Percentiles rank a stretch among this genome's conserved stretches.
Conservation (phyloP, 75 land plant species). For the Ceratopteris richardii region DNA sequence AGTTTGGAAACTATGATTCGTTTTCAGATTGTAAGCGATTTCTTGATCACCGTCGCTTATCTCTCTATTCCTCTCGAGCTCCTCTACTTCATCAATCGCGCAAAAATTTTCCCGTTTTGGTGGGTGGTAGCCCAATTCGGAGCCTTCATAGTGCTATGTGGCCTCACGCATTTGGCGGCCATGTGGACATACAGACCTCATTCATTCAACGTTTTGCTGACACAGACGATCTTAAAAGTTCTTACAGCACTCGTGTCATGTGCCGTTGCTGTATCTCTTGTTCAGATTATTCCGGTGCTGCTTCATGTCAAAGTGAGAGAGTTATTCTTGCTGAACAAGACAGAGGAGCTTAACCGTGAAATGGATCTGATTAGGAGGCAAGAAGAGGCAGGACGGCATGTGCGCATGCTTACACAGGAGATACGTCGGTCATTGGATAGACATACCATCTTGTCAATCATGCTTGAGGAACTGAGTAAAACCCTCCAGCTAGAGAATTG, state of each 20-base stretch:
- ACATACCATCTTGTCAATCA: constrained; percentile 75
- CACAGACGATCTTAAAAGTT: constrained; percentile 57
- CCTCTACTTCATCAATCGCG: constrained; percentile 68
- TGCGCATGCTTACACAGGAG: constrained; percentile 80
- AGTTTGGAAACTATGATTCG: constrained; percentile 44
- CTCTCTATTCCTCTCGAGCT: constrained; percentile 88
- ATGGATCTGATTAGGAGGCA: constrained; percentile 60
- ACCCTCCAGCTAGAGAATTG: constrained; percentile 59
- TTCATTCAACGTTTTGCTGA: constrained; percentile 50
- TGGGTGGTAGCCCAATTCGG: constrained; percentile 75
- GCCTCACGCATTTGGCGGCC: constrained; percentile 67
- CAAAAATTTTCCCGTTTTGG: constrained; percentile 57
- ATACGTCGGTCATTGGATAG: constrained; percentile 70
- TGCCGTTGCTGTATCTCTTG: constrained; percentile 68
- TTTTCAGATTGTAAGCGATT: constrained; percentile 73
- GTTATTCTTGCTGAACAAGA: constrained; percentile 57
- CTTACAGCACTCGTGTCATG: constrained; percentile 76
- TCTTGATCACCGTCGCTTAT: constrained; percentile 78
- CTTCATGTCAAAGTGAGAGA: constrained; percentile 50
- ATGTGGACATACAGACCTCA: constrained; percentile 73
- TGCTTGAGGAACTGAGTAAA: constrained; percentile 64
- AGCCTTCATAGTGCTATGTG: constrained; percentile 85
- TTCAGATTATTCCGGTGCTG: constrained; percentile 64
- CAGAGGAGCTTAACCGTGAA: constrained; percentile 71
- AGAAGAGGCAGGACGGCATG: constrained; percentile 64